Percentiles rank a stretch among this genome's conserved stretches.
Conservation (phyloP, 176 grass and related monocot genomes). For the Pontederia paniculata region DNA sequence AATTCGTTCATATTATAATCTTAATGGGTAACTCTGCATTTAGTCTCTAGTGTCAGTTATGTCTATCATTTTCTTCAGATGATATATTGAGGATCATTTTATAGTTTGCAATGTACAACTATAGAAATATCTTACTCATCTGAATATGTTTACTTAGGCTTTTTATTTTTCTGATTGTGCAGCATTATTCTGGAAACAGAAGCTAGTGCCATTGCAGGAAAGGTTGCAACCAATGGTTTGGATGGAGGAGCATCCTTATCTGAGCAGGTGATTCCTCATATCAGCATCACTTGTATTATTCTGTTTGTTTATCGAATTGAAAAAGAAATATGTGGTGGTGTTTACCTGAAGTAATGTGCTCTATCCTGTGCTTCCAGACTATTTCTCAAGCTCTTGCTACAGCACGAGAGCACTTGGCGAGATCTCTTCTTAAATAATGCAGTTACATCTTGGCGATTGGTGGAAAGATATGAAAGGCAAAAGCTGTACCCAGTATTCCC, state of each 20-base stretch:
- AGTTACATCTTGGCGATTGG: too few relatives aligned
- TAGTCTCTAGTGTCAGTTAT: too few relatives aligned
- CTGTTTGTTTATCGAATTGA: neutral
- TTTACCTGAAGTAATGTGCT: neutral
- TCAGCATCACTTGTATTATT: neutral
- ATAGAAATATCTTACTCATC: neutral
- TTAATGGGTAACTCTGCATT: too few relatives aligned
- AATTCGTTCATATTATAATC: too few relatives aligned
- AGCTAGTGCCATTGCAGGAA: slow-evolving; percentile 67
- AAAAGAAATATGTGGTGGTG: slow-evolving; percentile 1
- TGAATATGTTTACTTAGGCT: too few relatives aligned
- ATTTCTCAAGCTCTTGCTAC: slow-evolving; percentile 80
- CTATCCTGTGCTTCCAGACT: slow-evolving; percentile 36
- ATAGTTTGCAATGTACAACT: neutral
- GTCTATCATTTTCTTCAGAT: too few relatives aligned
- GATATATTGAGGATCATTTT: too few relatives aligned
- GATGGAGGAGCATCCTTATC: slow-evolving; percentile 74
- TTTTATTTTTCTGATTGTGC: slow-evolving; percentile 17
- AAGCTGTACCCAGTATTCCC: too few relatives aligned
- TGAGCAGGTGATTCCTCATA: slow-evolving; percentile 49
- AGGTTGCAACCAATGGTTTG: slow-evolving; percentile 71
- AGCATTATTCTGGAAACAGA: slow-evolving; percentile 87
- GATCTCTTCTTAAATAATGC: slow-evolving; percentile 86
- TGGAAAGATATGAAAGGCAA: too few relatives aligned
- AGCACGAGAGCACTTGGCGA: slow-evolving; percentile 80